Evolutionary conservation across 129 eudicot genomes (phyloP).

Genomic region (Glebionis coronaria): DNA sequence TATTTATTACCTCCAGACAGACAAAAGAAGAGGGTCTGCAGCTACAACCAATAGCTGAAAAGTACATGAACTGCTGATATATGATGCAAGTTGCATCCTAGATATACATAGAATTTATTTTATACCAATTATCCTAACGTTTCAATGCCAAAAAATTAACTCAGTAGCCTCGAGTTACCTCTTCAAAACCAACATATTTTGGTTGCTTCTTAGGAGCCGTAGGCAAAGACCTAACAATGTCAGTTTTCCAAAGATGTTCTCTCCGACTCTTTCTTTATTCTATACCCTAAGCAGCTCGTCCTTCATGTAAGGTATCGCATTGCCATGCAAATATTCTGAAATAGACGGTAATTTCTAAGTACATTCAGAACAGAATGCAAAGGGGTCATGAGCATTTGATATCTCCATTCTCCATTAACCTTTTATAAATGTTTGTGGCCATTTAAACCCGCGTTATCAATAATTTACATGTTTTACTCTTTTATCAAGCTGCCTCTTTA

Average conservation of each 20-base stretch:
- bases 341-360: slow-evolving; percentile 16
- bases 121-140: slow-evolving; percentile 2
- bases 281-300: slow-evolving; percentile 69
- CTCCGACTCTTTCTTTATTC: slow-evolving; percentile 83
- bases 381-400: too few relatives aligned
- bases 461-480: too few relatives aligned
- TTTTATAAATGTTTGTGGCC: too few relatives aligned
- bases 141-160: not conserved
- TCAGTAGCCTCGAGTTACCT: slow-evolving; percentile 44
- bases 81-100: slow-evolving; percentile 93
- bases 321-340: slow-evolving; percentile 62
- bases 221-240: slow-evolving; percentile 58
- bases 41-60: slow-evolving; percentile 85
- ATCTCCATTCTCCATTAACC: too few relatives aligned
- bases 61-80: slow-evolving; percentile 84
- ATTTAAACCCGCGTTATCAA: too few relatives aligned
- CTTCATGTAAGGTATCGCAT: slow-evolving; percentile 65
- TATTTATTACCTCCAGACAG: slow-evolving; percentile 81
- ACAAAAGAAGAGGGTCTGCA: slow-evolving; percentile 85
- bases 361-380: slow-evolving; percentile 14
- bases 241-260: slow-evolving; percentile 85
- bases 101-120: slow-evolving; percentile 19
- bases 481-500: too few relatives aligned
- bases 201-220: slow-evolving; percentile 72
- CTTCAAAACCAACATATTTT: slow-evolving; percentile 81